Percentiles rank a stretch among this genome's conserved stretches.
These are phyloP conservation scores for Colletotrichum endophyticum DNA, from an alignment of 2,329 filamentous ascomycete species.

Conservation along the genomic window DNA sequence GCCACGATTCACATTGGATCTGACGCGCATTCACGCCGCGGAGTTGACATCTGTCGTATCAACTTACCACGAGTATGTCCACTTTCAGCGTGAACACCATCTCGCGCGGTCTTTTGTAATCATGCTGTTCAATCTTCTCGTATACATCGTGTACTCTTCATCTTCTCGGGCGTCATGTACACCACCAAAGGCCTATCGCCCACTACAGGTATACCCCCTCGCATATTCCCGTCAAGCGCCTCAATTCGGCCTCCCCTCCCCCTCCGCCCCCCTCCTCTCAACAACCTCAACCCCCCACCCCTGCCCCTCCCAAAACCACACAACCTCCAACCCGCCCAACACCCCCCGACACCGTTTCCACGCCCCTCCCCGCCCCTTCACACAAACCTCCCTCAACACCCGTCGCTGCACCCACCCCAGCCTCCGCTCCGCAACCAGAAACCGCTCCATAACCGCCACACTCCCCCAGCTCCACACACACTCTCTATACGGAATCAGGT, in stretches of 20 bases:
- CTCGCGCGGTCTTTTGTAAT: rapidly evolving
- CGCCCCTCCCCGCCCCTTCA: conserved; percentile 22
- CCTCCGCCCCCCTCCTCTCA: neutral
- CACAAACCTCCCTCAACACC: conserved; percentile 32
- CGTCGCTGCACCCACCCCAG: conserved; percentile 32
- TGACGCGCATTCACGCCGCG: rapidly evolving
- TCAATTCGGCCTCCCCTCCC: neutral
- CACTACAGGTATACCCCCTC: no score
- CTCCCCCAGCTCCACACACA: conserved; percentile 39
- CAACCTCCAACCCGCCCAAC: conserved; percentile 31
- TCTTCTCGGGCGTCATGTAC: neutral
- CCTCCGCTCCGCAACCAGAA: conserved; percentile 32
- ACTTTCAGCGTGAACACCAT: neutral
- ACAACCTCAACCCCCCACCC: neutral
- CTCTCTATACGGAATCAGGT: conserved; percentile 35
- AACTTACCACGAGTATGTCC: no score
- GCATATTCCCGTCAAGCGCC: no score
- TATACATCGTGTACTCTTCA: neutral
- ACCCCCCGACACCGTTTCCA: conserved; percentile 30
- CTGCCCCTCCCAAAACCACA: conserved; percentile 17
- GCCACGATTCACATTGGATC: rapidly evolving
- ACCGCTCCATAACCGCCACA: conserved; percentile 36
- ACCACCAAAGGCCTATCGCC: no score
- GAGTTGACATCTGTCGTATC: neutral
- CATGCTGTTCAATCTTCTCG: neutral